Conservation (phyloP, 768 basidiomycete species). For the Pleurotus platypus region DNA sequence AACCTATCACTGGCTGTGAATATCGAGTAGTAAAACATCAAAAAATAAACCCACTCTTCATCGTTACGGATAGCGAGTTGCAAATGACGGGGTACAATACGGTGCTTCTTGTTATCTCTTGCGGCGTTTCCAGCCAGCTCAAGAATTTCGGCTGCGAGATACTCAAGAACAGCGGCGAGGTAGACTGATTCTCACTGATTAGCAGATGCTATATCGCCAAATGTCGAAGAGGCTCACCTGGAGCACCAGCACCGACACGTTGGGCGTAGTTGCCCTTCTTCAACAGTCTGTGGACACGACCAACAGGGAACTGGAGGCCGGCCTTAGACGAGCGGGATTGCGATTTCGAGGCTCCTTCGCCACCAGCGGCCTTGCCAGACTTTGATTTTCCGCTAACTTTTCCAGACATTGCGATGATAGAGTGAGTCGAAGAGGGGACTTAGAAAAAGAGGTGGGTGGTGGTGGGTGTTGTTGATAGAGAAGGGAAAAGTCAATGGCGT, state of each 20-base stretch:
- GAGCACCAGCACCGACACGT: conserved; percentile 74
- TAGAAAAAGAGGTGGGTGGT: conserved; percentile 12
- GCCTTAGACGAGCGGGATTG: conserved; percentile 61
- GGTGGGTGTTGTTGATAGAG: conserved; percentile 13
- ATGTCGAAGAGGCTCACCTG: conserved; percentile 32
- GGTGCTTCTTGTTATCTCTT: conserved; percentile 71
- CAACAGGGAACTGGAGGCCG: conserved; percentile 69
- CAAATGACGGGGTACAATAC: conserved; percentile 80
- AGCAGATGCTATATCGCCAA: not conserved
- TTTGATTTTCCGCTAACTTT: conserved; percentile 45
- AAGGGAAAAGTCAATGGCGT: conserved; percentile 1
- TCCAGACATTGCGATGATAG: conserved; percentile 27
- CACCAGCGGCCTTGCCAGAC: conserved; percentile 44
- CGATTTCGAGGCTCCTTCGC: conserved; percentile 34
- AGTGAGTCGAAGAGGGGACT: conserved; percentile 12
- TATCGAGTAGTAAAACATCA: not conserved
- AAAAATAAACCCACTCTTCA: conserved; percentile 46
- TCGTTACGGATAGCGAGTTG: conserved; percentile 83
- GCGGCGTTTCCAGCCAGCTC: conserved; percentile 78
- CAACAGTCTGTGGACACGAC: conserved; percentile 75
- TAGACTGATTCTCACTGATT: conserved; percentile 43
- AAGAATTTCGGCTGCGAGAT: conserved; percentile 80
- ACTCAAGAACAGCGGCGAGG: conserved; percentile 78
- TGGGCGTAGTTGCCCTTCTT: conserved; percentile 75
- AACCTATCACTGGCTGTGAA: conserved; percentile 30